These are phyloP conservation scores for Penicillium capsulatum DNA, from an alignment of 2,329 filamentous ascomycete genomes.

Conservation along the genomic window DNA sequence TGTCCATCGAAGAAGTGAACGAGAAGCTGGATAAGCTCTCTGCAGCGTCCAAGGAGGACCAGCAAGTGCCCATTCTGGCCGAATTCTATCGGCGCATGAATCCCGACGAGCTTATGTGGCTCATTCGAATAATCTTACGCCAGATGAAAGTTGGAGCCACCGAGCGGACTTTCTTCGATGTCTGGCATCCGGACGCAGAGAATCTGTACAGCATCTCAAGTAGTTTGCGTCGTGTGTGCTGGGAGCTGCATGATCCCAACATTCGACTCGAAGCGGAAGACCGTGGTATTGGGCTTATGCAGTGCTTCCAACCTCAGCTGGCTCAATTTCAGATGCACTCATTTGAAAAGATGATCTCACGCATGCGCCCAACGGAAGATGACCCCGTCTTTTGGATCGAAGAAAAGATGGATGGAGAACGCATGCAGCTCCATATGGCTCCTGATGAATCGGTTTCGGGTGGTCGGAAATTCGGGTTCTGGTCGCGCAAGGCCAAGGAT, in stretches of 20 bases:
- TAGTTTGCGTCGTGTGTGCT: slow-evolving; percentile 84
- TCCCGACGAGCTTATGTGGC: slow-evolving; percentile 86
- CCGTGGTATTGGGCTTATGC: slow-evolving; percentile 74
- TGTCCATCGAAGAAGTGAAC: slow-evolving; percentile 89
- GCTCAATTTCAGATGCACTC: slow-evolving; percentile 85
- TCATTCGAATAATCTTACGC: slow-evolving; percentile 86
- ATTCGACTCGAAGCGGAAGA: slow-evolving; percentile 71
- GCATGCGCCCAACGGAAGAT: slow-evolving; percentile 61
- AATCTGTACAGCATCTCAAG: slow-evolving; percentile 84
- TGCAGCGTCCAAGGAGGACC: slow-evolving; percentile 70
- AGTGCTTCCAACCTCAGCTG: slow-evolving; percentile 93
- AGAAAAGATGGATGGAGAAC: slow-evolving; percentile 93
- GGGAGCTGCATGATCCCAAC: slow-evolving; percentile 76
- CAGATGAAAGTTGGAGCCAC: slow-evolving; percentile 73
- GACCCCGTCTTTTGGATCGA: slow-evolving; percentile 90
- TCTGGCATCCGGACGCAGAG: slow-evolving; percentile 77
- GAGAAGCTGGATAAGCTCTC: slow-evolving; percentile 75
- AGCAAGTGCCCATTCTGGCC: slow-evolving; percentile 75
- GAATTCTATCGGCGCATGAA: slow-evolving; percentile 90
- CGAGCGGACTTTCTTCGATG: slow-evolving; percentile 79
- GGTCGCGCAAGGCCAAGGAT: slow-evolving; percentile 93
- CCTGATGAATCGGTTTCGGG: slow-evolving; percentile 65
- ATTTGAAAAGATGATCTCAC: slow-evolving; percentile 73
- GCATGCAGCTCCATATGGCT: slow-evolving; percentile 93
- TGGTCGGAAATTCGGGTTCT: slow-evolving; percentile 74